These are phyloP conservation scores for Boletus fagicola DNA, from an alignment of 768 basidiomycete species.

Conservation along the genomic window DNA sequence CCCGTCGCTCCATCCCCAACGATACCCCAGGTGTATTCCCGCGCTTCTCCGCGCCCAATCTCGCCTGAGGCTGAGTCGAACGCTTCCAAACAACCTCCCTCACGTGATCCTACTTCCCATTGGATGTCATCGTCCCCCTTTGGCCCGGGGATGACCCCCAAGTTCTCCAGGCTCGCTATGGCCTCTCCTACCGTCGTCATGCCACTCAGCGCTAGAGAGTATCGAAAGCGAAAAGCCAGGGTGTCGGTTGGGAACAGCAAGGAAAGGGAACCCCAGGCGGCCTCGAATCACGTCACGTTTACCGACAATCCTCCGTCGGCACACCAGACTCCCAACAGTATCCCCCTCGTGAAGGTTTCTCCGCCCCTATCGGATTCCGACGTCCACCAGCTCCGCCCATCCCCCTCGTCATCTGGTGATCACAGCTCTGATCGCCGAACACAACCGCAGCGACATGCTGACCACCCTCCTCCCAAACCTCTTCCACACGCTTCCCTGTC, in stretches of 20 bases:
- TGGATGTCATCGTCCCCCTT: constrained; percentile 32
- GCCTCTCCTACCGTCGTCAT: constrained; percentile 30
- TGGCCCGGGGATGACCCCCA: constrained; percentile 29
- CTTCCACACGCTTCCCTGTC: constrained; percentile 5
- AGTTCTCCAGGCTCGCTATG: constrained; percentile 31
- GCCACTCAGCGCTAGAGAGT: constrained; percentile 32
- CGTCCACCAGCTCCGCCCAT: background rate
- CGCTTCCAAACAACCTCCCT: constrained; percentile 16
- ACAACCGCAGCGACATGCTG: constrained; percentile 7
- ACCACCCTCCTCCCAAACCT: constrained; percentile 1
- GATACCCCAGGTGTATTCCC: constrained; percentile 22
- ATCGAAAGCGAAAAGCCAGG: constrained; percentile 21
- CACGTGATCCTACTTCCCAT: constrained; percentile 28
- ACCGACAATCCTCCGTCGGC: constrained; percentile 8
- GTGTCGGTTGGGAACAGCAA: constrained; percentile 6
- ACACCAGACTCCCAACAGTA: background rate
- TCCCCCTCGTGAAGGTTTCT: constrained; percentile 18
- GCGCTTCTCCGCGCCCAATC: constrained; percentile 3
- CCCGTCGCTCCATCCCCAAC: constrained; percentile 2
- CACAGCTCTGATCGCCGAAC: background rate
- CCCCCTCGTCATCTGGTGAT: background rate
- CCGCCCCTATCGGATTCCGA: constrained; percentile 9
- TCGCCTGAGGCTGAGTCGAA: background rate
- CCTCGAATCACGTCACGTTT: constrained; percentile 13
- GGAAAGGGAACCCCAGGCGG: background rate